Base-by-base conservation (phyloP, 2,329 filamentous ascomycete genomes). In the Gyromitra esculenta region DNA sequence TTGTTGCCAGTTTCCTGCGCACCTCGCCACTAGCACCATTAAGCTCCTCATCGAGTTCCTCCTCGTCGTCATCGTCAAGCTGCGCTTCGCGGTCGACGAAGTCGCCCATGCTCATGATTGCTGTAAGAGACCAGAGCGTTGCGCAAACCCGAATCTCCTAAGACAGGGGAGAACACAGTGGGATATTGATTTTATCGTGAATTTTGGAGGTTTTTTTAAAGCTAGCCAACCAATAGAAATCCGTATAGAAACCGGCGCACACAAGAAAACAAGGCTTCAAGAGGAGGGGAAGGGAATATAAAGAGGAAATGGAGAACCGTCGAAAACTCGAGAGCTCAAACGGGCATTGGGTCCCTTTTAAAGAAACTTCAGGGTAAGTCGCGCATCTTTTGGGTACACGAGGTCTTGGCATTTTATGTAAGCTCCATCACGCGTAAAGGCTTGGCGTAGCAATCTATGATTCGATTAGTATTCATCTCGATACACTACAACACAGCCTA, bases 21-120 rank as follows among this genome's bases (percentile, higher is more conserved):
- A 85, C 83, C 81, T 91, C 88, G 67, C 89, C 91, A 35, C 88
- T 90, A 78, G 93, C 92, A 79, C 94, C 93, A 81, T 93, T 91
- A 77, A 91, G 91, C 8, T 78, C 77, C 18, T 76, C 79, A 18
- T 72, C 52, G 48, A 62, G 54, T 52, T 91, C 93, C 81, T 92
- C 93, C 77, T 96, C 93, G 68, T 95, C 92, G 77, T 90, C 89
- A 80, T 95, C 92, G 73, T 96, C 92, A 76, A 97, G 86, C 84
- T 96, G 90, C 80, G 95, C 96, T 85, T 94, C 91, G 79, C 90
- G 90, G 81, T 95, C 91, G 82, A 99, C 91, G 82, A 97, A 86
- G 83, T 94, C 90, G 83, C 88, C 89, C 88, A 92, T 90, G 63
- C 48, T 64, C 54, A 71, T 72, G 45, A 39, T 50, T 72, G 43